Evolutionary conservation across 2,329 filamentous ascomycete species (phyloP).

Genomic region (Berkeleyomyces basicola): DNA sequence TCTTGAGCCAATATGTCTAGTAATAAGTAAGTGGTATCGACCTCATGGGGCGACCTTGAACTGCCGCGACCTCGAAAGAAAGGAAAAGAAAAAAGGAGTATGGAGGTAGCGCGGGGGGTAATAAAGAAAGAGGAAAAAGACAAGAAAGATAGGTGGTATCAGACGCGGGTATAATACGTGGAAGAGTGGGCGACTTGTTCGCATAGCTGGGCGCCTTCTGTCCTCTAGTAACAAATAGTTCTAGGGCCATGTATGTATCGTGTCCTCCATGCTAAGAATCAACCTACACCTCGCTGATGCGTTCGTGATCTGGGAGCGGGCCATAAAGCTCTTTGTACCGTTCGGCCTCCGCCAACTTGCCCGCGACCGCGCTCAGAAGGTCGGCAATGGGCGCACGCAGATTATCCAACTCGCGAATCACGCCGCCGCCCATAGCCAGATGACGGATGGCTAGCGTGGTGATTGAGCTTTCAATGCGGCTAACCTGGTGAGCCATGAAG

Average conservation of each 20-base stretch:
- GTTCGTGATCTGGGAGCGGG: conserved; percentile 19
- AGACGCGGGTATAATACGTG: no score
- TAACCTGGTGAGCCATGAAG: conserved; percentile 89
- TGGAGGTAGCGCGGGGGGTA: not conserved
- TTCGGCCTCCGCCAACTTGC: conserved; percentile 47
- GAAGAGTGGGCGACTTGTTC: no score
- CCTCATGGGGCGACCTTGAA: not conserved
- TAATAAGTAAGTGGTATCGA: not conserved
- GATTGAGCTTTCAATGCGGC: conserved; percentile 68
- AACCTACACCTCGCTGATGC: not conserved
- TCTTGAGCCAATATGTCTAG: not conserved
- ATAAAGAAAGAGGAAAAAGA: not conserved
- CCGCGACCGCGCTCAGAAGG: conserved; percentile 45
- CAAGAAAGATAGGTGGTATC: no score
- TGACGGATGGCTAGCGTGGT: conserved; percentile 66
- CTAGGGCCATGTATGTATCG: not conserved
- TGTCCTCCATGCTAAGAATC: not conserved
- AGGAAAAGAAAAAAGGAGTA: not conserved
- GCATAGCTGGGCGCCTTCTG: not conserved
- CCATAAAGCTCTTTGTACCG: conserved; percentile 40
- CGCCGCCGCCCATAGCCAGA: conserved; percentile 52
- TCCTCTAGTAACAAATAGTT: not conserved
- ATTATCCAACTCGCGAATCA: conserved; percentile 46
- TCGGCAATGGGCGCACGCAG: conserved; percentile 63
- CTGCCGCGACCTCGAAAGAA: not conserved